phyloP scores from a whole-genome alignment of 2,329 filamentous ascomycete genomes.

The Diaporthe ampelina region DNA sequence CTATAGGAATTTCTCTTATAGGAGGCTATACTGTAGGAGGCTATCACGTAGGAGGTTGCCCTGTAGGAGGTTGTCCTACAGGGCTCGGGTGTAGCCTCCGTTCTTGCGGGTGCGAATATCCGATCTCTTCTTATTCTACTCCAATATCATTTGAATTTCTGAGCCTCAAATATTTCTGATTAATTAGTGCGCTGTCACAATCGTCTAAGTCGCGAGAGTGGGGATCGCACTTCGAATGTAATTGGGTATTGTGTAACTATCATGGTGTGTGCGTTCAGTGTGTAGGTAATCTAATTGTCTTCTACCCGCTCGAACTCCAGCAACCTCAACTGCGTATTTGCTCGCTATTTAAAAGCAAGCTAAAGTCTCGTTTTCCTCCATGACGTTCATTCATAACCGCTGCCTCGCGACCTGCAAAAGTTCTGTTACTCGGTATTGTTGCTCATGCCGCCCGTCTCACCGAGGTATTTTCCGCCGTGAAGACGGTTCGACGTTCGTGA shows the following conservation, averaged over 20 bases:
- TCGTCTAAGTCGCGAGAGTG: neutral
- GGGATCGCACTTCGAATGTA: neutral
- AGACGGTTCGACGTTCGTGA: neutral
- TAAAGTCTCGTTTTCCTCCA: neutral
- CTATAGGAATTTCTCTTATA: no score
- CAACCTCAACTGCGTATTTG: neutral
- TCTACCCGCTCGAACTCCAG: neutral
- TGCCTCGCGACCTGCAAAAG: neutral
- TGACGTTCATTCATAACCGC: neutral
- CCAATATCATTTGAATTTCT: neutral
- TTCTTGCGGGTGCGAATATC: no score
- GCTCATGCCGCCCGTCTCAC: neutral
- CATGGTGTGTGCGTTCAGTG: neutral
- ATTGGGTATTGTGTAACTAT: neutral
- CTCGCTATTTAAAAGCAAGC: neutral
- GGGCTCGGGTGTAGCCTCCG: no score
- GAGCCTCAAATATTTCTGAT: neutral
- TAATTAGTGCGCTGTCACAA: neutral
- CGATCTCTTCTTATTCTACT: no score
- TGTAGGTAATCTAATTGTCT: neutral
- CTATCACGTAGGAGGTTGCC: no score
- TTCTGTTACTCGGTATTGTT: neutral
- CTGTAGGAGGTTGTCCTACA: no score
- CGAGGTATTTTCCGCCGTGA: no score
- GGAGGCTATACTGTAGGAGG: no score